Conservation (phyloP, 352 stramenopile genomes). For the Pythium chondricola region DNA sequence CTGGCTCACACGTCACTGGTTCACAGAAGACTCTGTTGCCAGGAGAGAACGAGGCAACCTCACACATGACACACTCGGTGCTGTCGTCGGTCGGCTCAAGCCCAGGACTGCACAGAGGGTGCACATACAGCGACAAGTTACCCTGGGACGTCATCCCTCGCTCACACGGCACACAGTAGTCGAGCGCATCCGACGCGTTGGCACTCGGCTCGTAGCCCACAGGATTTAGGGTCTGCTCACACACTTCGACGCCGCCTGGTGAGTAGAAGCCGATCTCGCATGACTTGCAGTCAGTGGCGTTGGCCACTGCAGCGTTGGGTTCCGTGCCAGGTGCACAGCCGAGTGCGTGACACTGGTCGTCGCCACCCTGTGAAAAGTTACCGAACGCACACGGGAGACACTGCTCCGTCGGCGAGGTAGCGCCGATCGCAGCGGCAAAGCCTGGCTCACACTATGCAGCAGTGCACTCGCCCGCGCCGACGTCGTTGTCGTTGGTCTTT, state of each 20-base stretch:
- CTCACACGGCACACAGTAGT: slow-evolving; percentile 25
- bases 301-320: slow-evolving; percentile 18
- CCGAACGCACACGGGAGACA: slow-evolving; percentile 26
- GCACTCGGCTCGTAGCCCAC: slow-evolving; percentile 21
- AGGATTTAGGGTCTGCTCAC: slow-evolving; percentile 22
- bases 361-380: slow-evolving; percentile 21
- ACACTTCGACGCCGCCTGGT: slow-evolving; percentile 19
- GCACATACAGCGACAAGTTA: slow-evolving; percentile 26
- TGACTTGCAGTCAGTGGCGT: slow-evolving; percentile 18
- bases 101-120: slow-evolving; percentile 30
- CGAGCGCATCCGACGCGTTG: slow-evolving; percentile 24
- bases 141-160: slow-evolving; percentile 29
- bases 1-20: slow-evolving; percentile 17
- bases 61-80: slow-evolving; percentile 21
- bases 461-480: slow-evolving; percentile 23
- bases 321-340: slow-evolving; percentile 22
- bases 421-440: slow-evolving; percentile 11
- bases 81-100: slow-evolving; percentile 32
- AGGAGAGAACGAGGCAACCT: slow-evolving; percentile 21
- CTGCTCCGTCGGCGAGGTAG: slow-evolving; percentile 15
- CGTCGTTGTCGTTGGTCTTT: slow-evolving; percentile 10
- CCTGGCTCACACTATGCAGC: slow-evolving; percentile 17
- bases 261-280: slow-evolving; percentile 34
- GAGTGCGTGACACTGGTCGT: slow-evolving; percentile 30
- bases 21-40: slow-evolving; percentile 28